These are phyloP conservation scores for Pezicula neosporulosa DNA, from an alignment of 2,329 filamentous ascomycete species.

Conservation along the genomic window DNA sequence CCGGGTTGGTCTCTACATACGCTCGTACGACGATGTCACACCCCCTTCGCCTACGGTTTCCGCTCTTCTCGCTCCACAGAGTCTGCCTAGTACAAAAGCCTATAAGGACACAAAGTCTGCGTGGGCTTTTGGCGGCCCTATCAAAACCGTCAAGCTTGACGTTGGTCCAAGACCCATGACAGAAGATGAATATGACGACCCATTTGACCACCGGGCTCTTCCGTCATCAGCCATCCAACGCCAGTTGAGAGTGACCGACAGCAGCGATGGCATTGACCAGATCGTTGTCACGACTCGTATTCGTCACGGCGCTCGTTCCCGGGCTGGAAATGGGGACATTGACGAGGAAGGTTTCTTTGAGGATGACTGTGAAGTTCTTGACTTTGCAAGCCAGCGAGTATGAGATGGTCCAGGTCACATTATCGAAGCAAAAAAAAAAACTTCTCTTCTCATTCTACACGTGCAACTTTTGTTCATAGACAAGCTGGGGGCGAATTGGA, in stretches of 20 bases:
- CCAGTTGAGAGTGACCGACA: slow-evolving; percentile 50
- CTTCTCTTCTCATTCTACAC: no score
- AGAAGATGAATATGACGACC: slow-evolving; percentile 48
- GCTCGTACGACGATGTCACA: slow-evolving; percentile 29
- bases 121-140: slow-evolving; percentile 60
- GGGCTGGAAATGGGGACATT: slow-evolving; percentile 40
- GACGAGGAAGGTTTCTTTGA: slow-evolving; percentile 83
- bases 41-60: slow-evolving; percentile 21
- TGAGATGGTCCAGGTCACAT: slow-evolving; percentile 24
- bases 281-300: slow-evolving; percentile 80
- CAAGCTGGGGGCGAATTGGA: no score
- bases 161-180: slow-evolving; percentile 41
- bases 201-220: slow-evolving; percentile 52
- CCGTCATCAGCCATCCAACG: slow-evolving; percentile 63
- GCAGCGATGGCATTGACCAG: slow-evolving; percentile 58
- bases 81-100: slow-evolving; percentile 23
- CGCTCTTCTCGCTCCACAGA: slow-evolving; percentile 21
- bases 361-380: slow-evolving; percentile 86
- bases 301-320: slow-evolving; percentile 52
- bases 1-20: slow-evolving; percentile 75
- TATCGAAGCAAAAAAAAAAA: no score
- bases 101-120: slow-evolving; percentile 9
- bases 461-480: no score
- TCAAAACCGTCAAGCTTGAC: slow-evolving; percentile 48
- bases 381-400: slow-evolving; percentile 74